phyloP scores from a whole-genome alignment of 2,329 filamentous ascomycete genomes.

The Reticulascus tulasneorum region DNA sequence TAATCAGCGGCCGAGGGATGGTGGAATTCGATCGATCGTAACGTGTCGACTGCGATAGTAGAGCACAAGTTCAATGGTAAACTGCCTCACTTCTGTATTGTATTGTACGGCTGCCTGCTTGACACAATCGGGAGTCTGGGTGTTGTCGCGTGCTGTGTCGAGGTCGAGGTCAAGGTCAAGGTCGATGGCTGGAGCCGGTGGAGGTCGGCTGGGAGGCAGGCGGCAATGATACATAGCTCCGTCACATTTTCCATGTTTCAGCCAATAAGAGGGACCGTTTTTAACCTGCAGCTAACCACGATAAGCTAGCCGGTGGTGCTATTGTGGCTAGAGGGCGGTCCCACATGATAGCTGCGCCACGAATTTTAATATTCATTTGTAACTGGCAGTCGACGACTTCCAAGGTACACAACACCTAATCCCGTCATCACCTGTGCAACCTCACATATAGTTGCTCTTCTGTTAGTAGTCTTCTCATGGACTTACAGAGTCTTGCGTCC shows the following conservation, averaged over 20 bases:
- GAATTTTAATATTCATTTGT: too few species aligned
- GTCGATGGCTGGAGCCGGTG: conserved; percentile 12
- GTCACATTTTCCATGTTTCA: conserved; percentile 12
- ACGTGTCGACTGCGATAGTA: too few species aligned
- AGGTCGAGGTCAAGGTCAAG: conserved; percentile 10
- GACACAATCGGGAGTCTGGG: too few species aligned
- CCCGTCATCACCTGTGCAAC: too few species aligned
- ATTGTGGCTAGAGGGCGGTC: conserved; percentile 7
- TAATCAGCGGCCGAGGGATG: conserved; percentile 7
- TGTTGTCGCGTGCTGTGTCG: conserved; percentile 10
- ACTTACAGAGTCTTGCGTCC: too few species aligned
- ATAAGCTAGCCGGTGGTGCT: conserved; percentile 2
- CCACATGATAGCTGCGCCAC: conserved; percentile 3
- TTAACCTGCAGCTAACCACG: conserved; percentile 9
- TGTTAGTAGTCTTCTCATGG: conserved; percentile 13
- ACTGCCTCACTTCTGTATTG: too few species aligned
- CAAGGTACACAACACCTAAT: too few species aligned
- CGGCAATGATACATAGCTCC: conserved; percentile 15
- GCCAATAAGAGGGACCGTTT: conserved; percentile 12
- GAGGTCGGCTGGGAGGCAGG: conserved; percentile 13
- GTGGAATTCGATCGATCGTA: conserved; percentile 2
- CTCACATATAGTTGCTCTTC: too few species aligned
- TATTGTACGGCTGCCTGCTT: too few species aligned
- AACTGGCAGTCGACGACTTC: too few species aligned
- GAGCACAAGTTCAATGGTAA: too few species aligned